Evolutionary conservation across 768 basidiomycete genomes (phyloP), one percentile per base, ranked within the genome.

Genomic region (Phanerochaete carnosa): DNA sequence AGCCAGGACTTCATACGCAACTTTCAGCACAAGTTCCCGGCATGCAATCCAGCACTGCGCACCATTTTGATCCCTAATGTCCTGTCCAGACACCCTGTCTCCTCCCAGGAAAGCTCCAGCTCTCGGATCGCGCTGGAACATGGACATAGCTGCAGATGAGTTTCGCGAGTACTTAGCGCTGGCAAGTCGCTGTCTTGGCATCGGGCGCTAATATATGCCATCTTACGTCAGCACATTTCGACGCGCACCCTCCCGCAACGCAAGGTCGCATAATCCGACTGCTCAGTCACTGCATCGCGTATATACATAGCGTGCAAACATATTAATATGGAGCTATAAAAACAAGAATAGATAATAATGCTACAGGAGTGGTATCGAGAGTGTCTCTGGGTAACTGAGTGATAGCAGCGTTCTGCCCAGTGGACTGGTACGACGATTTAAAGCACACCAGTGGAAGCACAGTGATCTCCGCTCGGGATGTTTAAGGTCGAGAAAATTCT

Each of bases 51-150:
- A n/a, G 32, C 32, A 26, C 23, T 3, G 45, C 61, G 64, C 62
- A 94, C 95, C 94, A 89, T 97, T 96, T 76, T 95, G 94, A 77
- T 97, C 94, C 64, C 95, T 85, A 59, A 98, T 92, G 72, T 97
- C 96, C 72, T 95, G 95, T 3, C 96, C 95, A 65, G 92, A 91
- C 19, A 95, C 88, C 68, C 95, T 82, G 76, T 96, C 92, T 28
- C 96, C 96, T 58, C 95, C 95, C 19, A 98, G 79, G 73, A 98
- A 97, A 22, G 92, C 90, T 52, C 94, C 95, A 65, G 91, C 92
- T 69, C 89, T 78, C 64, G 93, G 90, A 85, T 95, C 93, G 73
- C 92, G 87, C 86, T 92, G 91, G 73, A 92, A 94, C 84, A 94
- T 93, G 63, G 60, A 52, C 53, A 45, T 62, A 8, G 62, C 52